Evolutionary conservation across 2,329 filamentous ascomycete species (phyloP).

Genomic region (Botrytis pseudocinerea): DNA sequence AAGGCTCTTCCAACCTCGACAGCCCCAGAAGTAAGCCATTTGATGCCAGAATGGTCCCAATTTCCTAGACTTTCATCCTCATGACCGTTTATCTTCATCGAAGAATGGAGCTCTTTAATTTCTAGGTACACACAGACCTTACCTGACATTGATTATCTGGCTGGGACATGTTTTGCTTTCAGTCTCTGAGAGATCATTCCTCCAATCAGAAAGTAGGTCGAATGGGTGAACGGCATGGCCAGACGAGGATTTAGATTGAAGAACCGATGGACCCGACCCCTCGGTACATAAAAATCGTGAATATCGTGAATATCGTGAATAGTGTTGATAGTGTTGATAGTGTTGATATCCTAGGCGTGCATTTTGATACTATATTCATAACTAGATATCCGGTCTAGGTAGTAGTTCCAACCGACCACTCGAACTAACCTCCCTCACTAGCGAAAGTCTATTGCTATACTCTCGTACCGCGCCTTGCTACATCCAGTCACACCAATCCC

Average conservation of each 20-base stretch:
- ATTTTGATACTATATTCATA: background rate
- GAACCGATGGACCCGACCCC: constrained; percentile 2
- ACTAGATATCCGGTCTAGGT: background rate
- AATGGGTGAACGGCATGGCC: background rate
- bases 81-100: constrained; percentile 9
- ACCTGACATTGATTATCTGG: background rate
- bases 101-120: background rate
- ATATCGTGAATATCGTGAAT: background rate
- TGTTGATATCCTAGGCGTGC: background rate
- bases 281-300: constrained; percentile 5
- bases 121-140: background rate
- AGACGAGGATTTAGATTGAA: constrained; percentile 6
- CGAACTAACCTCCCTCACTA: background rate
- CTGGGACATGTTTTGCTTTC: background rate
- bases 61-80: background rate
- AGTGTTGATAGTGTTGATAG: background rate
- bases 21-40: constrained; percentile 9
- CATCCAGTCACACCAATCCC: background rate
- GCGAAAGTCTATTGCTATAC: background rate
- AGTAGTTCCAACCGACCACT: background rate
- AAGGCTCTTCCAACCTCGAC: background rate
- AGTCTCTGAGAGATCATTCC: background rate
- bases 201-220: background rate
- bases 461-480: background rate
- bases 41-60: constrained; percentile 5